Base-by-base conservation (phyloP, 2,329 filamentous ascomycete species). In the Neopestalotiopsis sp. region DNA sequence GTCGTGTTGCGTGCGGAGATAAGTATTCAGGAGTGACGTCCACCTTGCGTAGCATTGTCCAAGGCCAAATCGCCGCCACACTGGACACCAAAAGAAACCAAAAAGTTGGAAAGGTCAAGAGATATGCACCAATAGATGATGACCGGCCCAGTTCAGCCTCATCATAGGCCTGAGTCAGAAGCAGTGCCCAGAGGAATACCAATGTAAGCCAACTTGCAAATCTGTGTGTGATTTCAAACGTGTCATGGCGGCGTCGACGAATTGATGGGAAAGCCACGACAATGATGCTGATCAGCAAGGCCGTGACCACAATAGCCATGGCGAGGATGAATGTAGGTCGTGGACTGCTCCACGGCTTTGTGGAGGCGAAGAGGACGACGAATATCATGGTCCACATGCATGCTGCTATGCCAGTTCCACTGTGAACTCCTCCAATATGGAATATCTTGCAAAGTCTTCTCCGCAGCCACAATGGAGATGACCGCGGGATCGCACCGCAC, bases 81-180 rank as follows among this genome's bases (percentile, higher is more conserved):
- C 92, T 94, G 49, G 90, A 89, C 67, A 88, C 76, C 63, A 89
- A 74, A 24, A 96, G 85, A 75, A 91, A 88, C 92, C 92, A 96
- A 79, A 95, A 86, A 10, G 58, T 82, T 79, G 12, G 85, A 82
- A 20, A 78, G 84, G 30, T 73, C 74, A 45, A 81, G 74, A 9
- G 85, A 77, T 1, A 57, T 17, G 14, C 28, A 30, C 49, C 49
- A 17, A 66, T 59, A 7, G 49, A 64, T 17, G 49, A 30, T n/a
- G 17, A 10, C n/a, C 24, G 13, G 20, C 32, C 32, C 49, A 58
- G 49, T 12, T 17, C 64, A 66, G 28, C 53, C 12, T 49, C 14
- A 40, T 56, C 20, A 7, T 24, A 57, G 24, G 32, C 53, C 5
- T 57, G 64, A 14, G 24, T 38, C 10, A 66, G 45, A n/a, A 58